Base-by-base conservation (phyloP, 129 eudicot genomes). In the Flaveria trinervia region DNA sequence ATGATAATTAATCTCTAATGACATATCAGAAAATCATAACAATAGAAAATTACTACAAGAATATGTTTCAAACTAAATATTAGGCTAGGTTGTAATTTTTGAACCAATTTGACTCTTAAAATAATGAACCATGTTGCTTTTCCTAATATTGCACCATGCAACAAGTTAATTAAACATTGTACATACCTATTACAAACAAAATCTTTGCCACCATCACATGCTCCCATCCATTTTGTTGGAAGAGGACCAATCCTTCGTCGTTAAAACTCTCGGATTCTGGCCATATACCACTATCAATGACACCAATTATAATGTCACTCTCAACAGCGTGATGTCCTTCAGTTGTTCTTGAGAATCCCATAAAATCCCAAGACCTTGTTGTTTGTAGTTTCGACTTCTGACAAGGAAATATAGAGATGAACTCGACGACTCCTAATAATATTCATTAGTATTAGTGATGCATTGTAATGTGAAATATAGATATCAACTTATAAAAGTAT, bases 351-450 rank as follows among this genome's bases (percentile, higher is more conserved):
- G 77, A 18, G 0, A 88, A 28, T 1, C 89, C 88, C 76, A 85
- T 68, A 45, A 80, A 88, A 48, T 88, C 88, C 93, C 93, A 88
- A 1, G 88, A 88, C 75, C 86, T 81, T 70, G 93, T 88, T 1
- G 93, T 88, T 7, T 80, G 86, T 4, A 79, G 76, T 15, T 64
- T 54, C 4, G 85, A 46, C 12, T 43, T 85, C 80, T 16, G 26
- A 65, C 84, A 66, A 0, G 77, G 86, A 44, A 88, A 85, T 16
- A 88, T 79, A 1, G 84, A 85, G 12, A 83, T 65, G 46, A 88
- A 84, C 50, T 64, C 87, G 3, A 77, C 70, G 49, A 14, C 25
- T 11, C 50, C 92, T 88, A 54, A 13, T 30, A 26, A 25, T 39
- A 61, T 51, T 0, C 12, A 54, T 54, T 54, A 17, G 25, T 12